Percentiles rank a stretch among this genome's conserved stretches.
Conservation (phyloP, 2,329 filamentous ascomycete genomes). For the Calonectria pteridis region DNA sequence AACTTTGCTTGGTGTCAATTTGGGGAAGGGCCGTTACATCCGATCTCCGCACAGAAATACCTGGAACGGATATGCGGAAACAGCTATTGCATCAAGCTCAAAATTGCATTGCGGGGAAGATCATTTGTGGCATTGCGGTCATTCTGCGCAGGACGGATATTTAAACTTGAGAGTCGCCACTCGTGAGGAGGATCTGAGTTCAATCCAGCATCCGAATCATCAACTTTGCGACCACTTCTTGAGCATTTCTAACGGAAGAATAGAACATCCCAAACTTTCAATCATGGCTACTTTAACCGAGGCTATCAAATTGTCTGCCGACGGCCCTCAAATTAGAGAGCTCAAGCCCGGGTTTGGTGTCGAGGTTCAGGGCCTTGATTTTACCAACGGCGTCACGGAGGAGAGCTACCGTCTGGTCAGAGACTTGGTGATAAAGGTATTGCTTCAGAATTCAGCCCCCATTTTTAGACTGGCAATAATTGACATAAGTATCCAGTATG, state of each 20-base stretch:
- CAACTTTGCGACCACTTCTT: not conserved
- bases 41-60: not conserved
- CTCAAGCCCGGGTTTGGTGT: constrained; percentile 1
- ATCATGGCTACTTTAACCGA: not conserved
- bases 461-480: too few relatives aligned
- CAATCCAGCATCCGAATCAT: not conserved
- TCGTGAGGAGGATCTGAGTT: not conserved
- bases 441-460: accelerated
- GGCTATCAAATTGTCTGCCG: not conserved
- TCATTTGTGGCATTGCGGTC: not conserved
- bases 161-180: not conserved
- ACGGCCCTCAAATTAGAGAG: not conserved
- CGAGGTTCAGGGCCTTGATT: not conserved
- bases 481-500: not conserved
- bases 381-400: not conserved
- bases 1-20: not conserved
- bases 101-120: not conserved
- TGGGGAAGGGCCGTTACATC: not conserved
- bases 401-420: not conserved
- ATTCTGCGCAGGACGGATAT: not conserved
- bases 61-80: not conserved
- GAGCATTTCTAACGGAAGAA: not conserved
- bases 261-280: not conserved
- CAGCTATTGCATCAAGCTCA: not conserved
- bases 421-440: not conserved